Conservation (phyloP, 83 land plant species). For the Picea mariana region DNA sequence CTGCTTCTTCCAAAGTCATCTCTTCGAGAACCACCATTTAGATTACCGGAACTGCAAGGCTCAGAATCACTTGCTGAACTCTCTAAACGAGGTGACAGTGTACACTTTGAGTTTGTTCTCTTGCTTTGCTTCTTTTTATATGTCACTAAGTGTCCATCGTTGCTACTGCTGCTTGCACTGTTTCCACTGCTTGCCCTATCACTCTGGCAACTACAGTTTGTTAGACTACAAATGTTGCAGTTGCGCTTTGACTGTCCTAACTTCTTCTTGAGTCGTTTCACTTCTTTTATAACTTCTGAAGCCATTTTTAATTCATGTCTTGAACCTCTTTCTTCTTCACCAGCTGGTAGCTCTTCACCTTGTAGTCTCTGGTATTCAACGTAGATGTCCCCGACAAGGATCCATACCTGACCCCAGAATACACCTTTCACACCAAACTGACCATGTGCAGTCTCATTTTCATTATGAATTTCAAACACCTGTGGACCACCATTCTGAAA, state of each 20-base stretch:
- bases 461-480: no score
- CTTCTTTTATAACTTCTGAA: slow-evolving; percentile 87
- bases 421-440: slow-evolving; percentile 27
- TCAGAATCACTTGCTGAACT: slow-evolving; percentile 2
- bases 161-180: slow-evolving; percentile 79
- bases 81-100: slow-evolving; percentile 19
- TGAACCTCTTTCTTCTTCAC: slow-evolving; percentile 25
- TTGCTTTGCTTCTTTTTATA: slow-evolving; percentile 61
- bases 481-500: no score
- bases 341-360: slow-evolving; percentile 33
- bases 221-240: slow-evolving; percentile 76
- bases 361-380: slow-evolving; percentile 53
- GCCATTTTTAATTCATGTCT: slow-evolving; percentile 69
- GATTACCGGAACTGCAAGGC: not conserved
- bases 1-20: not conserved
- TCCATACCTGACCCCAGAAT: slow-evolving; percentile 93
- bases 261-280: slow-evolving; percentile 82
- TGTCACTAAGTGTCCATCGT: slow-evolving; percentile 17
- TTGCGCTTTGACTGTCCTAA: slow-evolving; percentile 55
- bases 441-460: no score
- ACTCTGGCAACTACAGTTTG: slow-evolving; percentile 90
- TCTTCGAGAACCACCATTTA: not conserved
- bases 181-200: slow-evolving; percentile 90
- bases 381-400: slow-evolving; percentile 86
- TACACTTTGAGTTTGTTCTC: slow-evolving; percentile 27